Evolutionary conservation across 495 filamentous ascomycete species (phyloP).

Genomic region (Penicillium ucsense): DNA sequence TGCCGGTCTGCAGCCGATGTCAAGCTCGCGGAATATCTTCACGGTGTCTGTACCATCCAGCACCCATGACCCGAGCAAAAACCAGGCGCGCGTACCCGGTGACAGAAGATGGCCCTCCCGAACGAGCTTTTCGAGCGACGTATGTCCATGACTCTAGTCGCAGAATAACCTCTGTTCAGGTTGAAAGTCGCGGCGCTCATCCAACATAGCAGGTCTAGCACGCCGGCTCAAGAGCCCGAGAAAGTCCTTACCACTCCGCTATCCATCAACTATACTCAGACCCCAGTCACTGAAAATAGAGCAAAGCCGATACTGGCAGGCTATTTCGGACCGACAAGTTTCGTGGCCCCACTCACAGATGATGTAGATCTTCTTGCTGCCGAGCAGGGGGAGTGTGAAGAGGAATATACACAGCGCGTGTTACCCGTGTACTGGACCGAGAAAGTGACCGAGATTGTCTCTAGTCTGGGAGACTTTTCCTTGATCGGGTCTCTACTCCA

Average conservation of each 20-base stretch:
- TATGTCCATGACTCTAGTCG: not conserved
- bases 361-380: conserved; percentile 10
- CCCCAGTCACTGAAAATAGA: not conserved
- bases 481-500: conserved; percentile 12
- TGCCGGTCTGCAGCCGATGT: conserved; percentile 23
- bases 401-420: conserved; percentile 1
- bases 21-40: conserved; percentile 13
- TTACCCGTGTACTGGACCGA: conserved; percentile 20
- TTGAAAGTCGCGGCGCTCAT: too few species aligned
- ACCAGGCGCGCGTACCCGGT: conserved; percentile 3
- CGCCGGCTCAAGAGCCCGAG: too few species aligned
- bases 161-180: too few species aligned
- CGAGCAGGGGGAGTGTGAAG: not conserved
- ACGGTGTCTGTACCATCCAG: conserved; percentile 30
- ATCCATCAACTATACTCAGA: not conserved
- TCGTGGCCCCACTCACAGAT: conserved; percentile 15
- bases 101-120: conserved; percentile 3
- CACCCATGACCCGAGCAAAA: conserved; percentile 21
- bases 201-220: too few species aligned
- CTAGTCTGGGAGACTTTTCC: conserved; percentile 12
- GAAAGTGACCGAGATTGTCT: conserved; percentile 13
- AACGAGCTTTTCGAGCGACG: not conserved
- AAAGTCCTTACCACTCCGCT: too few species aligned
- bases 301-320: conserved; percentile 14
- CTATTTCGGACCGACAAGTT: conserved; percentile 26